phyloP scores from a whole-genome alignment of 208 protist species.

The Paratrypanosoma confusum region DNA sequence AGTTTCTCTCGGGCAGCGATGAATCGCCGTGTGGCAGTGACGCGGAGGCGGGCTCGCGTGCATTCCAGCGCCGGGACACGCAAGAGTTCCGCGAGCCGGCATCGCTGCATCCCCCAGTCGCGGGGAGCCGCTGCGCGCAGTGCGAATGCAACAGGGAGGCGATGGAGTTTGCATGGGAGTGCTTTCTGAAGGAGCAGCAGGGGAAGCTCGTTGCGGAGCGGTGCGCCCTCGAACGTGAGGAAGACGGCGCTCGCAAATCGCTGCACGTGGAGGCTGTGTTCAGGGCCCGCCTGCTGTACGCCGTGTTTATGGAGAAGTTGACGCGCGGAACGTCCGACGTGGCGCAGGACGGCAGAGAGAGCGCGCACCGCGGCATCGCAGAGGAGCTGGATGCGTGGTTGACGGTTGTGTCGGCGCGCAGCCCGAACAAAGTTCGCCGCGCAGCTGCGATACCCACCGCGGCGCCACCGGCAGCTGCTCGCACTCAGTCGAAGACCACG shows the following conservation, averaged over 20 bases:
- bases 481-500: no score
- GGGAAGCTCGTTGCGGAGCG: slow-evolving; percentile 9
- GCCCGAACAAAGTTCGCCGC: no score
- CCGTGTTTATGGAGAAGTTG: slow-evolving; percentile 14
- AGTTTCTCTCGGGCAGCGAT: no score
- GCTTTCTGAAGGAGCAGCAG: slow-evolving; percentile 5
- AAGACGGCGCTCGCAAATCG: slow-evolving; percentile 5
- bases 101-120: background rate
- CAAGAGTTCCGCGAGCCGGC: background rate
- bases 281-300: slow-evolving; percentile 11
- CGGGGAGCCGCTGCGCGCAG: background rate
- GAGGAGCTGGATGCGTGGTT: no score
- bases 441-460: no score
- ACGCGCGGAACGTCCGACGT: no score
- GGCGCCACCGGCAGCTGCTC: background rate
- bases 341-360: no score
- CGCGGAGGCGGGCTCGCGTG: background rate
- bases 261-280: slow-evolving; percentile 14
- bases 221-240: slow-evolving; percentile 7
- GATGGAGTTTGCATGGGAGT: background rate
- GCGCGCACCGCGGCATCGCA: no score
- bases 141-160: background rate
- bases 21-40: background rate
- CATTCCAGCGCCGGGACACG: background rate
- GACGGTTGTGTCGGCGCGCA: no score